phyloP scores from a whole-genome alignment of 192 early-diverging fungal genomes.

The Backusella macrospora region DNA sequence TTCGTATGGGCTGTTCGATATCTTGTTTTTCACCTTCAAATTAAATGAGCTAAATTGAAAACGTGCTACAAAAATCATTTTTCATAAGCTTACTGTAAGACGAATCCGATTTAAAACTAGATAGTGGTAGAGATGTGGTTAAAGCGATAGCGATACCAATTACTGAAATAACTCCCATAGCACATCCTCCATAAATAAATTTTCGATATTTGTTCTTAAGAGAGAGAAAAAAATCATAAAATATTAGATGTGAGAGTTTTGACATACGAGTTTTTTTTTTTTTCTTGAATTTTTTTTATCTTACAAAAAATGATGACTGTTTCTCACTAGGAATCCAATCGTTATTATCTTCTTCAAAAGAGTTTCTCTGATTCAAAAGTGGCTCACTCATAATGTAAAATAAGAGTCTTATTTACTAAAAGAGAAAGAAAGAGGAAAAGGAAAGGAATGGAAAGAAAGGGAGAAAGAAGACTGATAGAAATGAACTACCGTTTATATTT shows the following conservation, averaged over 20 bases:
- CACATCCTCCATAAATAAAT: not conserved
- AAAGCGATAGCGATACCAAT: not conserved
- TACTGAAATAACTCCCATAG: not conserved
- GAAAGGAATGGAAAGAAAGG: not conserved
- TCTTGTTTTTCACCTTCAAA: slow-evolving; percentile 8
- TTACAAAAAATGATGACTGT: slow-evolving; percentile 7
- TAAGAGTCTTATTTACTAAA: not conserved
- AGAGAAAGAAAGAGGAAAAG: not conserved
- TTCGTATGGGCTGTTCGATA: not conserved
- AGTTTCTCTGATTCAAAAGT: slow-evolving; percentile 8
- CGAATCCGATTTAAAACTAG: not conserved
- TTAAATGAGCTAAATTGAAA: slow-evolving; percentile 2
- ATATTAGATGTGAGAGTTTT: not conserved
- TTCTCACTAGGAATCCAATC: slow-evolving; percentile 12
- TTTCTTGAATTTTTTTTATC: no score
- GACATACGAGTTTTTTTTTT: not conserved
- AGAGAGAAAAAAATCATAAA: not conserved
- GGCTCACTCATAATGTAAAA: not conserved
- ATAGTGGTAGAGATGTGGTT: not conserved
- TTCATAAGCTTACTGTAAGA: slow-evolving; percentile 1
- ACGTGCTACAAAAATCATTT: slow-evolving; percentile 3
- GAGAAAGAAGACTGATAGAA: not conserved
- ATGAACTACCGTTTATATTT: not conserved
- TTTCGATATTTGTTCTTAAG: slow-evolving; percentile 9
- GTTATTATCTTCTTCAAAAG: not conserved